Conservation (phyloP, 1,139 yeast species). For the Taphrina sp. region DNA sequence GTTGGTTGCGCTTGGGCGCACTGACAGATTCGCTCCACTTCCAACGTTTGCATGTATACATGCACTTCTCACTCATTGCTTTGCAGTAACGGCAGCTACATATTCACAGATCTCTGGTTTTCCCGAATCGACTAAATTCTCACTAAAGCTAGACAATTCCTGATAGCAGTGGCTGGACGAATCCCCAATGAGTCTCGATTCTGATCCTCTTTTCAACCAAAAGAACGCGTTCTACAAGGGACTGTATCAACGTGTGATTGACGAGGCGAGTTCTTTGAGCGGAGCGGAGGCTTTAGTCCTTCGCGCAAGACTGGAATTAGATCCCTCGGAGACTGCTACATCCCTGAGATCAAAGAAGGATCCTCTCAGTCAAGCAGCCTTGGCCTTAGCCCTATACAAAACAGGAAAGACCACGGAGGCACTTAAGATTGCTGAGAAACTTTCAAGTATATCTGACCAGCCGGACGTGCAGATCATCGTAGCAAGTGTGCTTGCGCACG, state of each 20-base stretch:
- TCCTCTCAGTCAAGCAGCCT: slow-evolving; percentile 38
- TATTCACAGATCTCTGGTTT: too few species aligned
- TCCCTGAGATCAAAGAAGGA: slow-evolving; percentile 3
- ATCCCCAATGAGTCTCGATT: slow-evolving; percentile 22
- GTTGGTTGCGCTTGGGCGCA: too few species aligned
- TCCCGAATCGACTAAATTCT: too few species aligned
- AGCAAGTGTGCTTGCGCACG: slow-evolving; percentile 43
- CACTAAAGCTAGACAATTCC: too few species aligned
- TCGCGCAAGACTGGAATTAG: slow-evolving; percentile 20
- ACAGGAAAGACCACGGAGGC: slow-evolving; percentile 38
- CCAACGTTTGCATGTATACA: too few species aligned
- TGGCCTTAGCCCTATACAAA: slow-evolving; percentile 40
- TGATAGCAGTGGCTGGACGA: too few species aligned
- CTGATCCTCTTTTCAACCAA: slow-evolving; percentile 26
- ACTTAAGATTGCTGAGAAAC: slow-evolving; percentile 40
- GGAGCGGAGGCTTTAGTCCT: slow-evolving; percentile 16
- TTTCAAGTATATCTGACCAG: slow-evolving; percentile 37
- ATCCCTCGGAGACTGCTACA: neutral
- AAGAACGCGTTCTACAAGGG: slow-evolving; percentile 31
- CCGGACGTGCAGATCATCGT: slow-evolving; percentile 38
- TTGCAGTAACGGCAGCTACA: too few species aligned
- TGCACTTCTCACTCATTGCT: too few species aligned
- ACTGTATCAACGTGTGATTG: slow-evolving; percentile 7
- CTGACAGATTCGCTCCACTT: too few species aligned
- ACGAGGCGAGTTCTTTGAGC: slow-evolving; percentile 3